Percentiles rank a stretch among this genome's conserved stretches.
These are phyloP conservation scores for Rhynchospora pubera DNA, from an alignment of 176 grass and related monocot species.

Conservation along the genomic window DNA sequence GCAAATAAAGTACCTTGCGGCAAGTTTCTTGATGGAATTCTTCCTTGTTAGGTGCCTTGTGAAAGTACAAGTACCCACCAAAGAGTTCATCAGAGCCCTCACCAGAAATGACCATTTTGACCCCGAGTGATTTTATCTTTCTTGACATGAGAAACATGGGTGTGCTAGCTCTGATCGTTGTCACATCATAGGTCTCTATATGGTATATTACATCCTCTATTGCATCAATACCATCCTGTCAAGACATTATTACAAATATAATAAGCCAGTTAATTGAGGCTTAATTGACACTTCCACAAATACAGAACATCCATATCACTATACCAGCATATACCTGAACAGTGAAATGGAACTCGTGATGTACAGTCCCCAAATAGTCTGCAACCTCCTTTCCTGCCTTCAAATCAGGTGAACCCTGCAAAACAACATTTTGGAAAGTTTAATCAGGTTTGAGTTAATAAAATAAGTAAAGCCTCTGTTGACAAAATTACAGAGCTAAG, in stretches of 20 bases:
- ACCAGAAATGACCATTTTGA: constrained; percentile 97
- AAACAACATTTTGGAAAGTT: background rate
- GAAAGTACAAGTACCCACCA: constrained; percentile 95
- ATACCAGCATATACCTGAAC: constrained; percentile 51
- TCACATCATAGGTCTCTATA: constrained; percentile 91
- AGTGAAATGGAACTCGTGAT: constrained; percentile 94
- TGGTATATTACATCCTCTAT: constrained; percentile 97
- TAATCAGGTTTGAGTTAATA: background rate
- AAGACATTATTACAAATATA: background rate
- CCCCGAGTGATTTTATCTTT: constrained; percentile 91
- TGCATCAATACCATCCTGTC: constrained; percentile 90
- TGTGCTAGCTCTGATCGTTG: constrained; percentile 88
- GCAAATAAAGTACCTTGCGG: constrained; percentile 49
- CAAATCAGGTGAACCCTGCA: constrained; percentile 83
- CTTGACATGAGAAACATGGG: constrained; percentile 99
- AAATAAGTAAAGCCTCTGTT: background rate
- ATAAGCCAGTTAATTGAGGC: background rate
- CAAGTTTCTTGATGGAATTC: constrained; percentile 92
- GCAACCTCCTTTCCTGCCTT: constrained; percentile 83
- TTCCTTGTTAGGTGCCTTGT: constrained; percentile 95
- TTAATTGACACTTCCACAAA: background rate
- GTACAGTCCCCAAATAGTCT: constrained; percentile 69
- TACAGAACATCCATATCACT: background rate
- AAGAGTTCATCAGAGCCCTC: constrained; percentile 95
- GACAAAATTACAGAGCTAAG: background rate